Evolutionary conservation across 495 filamentous ascomycete genomes (phyloP), one percentile per base, ranked within the genome.

Genomic region (Penicillium macrosclerotiorum): DNA sequence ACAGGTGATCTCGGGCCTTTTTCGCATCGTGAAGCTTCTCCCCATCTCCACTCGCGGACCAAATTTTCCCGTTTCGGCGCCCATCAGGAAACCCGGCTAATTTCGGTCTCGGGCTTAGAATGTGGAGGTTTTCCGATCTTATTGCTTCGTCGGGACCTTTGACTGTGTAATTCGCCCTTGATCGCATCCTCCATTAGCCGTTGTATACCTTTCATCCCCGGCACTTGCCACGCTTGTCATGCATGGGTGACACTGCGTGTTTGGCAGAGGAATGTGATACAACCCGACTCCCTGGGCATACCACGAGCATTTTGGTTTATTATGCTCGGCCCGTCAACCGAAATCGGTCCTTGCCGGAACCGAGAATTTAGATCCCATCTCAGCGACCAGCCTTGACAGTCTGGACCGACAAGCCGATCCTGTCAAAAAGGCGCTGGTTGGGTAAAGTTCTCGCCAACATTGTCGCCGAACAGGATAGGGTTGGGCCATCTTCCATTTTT

Each of bases 291-390:
- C 84, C 84, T 63, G 88, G 83, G 46, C 83, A 86, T 34, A 89
- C 61, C 11, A 89, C 77, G 38, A 87, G 80, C 4, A 85, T 67
- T 5, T 85, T n/a, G n/a, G n/a, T n/a, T n/a, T n/a, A n/a, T n/a
- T n/a, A n/a, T n/a, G n/a, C 84, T 16, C 78, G 67, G 1, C 84
- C 83, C 3, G 84, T 83, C 85, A 89, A 87, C 24, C 83, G 82
- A 65, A 83, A 89, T 18, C 83, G 77, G 2, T 83, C 85, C 26
- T n/a, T n/a, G n/a, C n/a, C n/a, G n/a, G 76, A 80, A 65, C 87
- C 88, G 71, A 88, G 88, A 63, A 87, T 71, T 44, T 87, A 77
- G 43, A 88, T 84, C 19, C 86, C 72, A 50, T 87, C 82, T 37
- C 69, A 77, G 45, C 84, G 82, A 48, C 82, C 84, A 24, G 74